Percentiles rank a stretch among this genome's conserved stretches.
phyloP scores from a whole-genome alignment of 129 eudicot species.

The Silybum marianum region DNA sequence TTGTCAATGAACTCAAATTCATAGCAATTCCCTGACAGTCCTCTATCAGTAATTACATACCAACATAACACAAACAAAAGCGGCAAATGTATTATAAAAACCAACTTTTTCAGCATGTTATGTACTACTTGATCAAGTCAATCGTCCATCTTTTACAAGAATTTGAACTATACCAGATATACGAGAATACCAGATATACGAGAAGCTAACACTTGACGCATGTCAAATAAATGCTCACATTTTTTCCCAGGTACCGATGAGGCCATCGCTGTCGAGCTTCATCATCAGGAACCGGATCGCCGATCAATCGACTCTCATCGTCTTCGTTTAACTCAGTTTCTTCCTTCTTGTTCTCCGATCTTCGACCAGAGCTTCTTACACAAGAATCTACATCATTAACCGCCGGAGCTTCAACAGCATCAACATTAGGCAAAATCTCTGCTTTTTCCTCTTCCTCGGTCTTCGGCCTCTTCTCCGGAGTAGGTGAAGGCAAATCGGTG shows the following conservation, averaged over 20 bases:
- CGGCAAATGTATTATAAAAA: background rate
- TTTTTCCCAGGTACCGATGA: slow-evolving; percentile 38
- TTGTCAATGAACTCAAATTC: background rate
- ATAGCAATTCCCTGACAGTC: background rate
- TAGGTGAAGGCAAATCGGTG: background rate
- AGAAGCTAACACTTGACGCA: background rate
- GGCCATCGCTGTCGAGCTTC: slow-evolving; percentile 73
- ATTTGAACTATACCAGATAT: background rate
- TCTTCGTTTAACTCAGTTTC: slow-evolving; percentile 14
- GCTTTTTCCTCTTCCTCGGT: background rate
- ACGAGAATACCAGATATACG: background rate
- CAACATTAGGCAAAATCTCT: background rate
- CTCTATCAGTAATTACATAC: background rate
- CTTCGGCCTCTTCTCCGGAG: slow-evolving; percentile 13
- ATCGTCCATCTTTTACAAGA: background rate
- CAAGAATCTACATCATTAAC: background rate
- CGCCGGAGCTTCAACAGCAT: slow-evolving; percentile 4
- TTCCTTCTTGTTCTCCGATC: background rate
- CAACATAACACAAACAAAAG: background rate
- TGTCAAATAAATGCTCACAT: slow-evolving; percentile 6
- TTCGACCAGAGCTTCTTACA: slow-evolving; percentile 1
- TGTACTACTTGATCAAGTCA: background rate
- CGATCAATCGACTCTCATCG: slow-evolving; percentile 34
- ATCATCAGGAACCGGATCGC: slow-evolving; percentile 42
- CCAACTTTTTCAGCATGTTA: background rate